Evolutionary conservation across 2,329 filamentous ascomycete genomes (phyloP), one percentile per base, ranked within the genome.

Genomic region (Diaporthe eres): DNA sequence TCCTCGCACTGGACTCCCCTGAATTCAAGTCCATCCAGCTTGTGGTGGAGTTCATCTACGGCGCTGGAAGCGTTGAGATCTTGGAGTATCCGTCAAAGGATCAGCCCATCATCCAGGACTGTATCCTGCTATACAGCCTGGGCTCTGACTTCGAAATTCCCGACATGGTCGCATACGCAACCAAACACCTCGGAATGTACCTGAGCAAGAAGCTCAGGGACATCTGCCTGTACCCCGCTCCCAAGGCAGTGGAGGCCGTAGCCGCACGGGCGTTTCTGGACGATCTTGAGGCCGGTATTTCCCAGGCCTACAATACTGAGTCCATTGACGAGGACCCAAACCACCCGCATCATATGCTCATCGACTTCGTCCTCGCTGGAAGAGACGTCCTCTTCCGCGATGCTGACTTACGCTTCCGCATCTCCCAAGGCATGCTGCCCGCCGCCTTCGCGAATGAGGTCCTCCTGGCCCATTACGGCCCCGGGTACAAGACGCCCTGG

Each of bases 341-440:
- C 2, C 57, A 34, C 2, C 75, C 75, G 1, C 51, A 12, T 3
- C 13, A 17, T n/a, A 74, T 76, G 65, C 65, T 76, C 15, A 22
- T 74, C 13, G 75, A 76, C 65, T 76, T 76, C 17, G 47, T 67
- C 49, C 53, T 74, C 8, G 75, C 51, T 0, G 65, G 55, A 2
- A 42, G 61, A 8, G 71, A 74, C 0, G 42, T 76, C 47, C 57
- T 76, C 9, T 19, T 76, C 8, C 57, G 57, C 19, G 65, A 76
- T 8, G 10, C 72, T 0, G 7, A 1, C 19, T n/a, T 76, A 0
- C 61, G 73, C 4, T n/a, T 39, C 5, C 15, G 37, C 19, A 68
- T 74, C 17, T 8, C 19, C n/a, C 22, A 47, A 6, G 65, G 60
- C 37, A 15, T 49, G 6, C 47, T 74, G 3, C 65, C 65, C 22